A percentile compares a stretch with the other conserved stretches of the same genome.
Conservation (phyloP, 2,329 filamentous ascomycete species). For the Exserohilum rostratum region DNA sequence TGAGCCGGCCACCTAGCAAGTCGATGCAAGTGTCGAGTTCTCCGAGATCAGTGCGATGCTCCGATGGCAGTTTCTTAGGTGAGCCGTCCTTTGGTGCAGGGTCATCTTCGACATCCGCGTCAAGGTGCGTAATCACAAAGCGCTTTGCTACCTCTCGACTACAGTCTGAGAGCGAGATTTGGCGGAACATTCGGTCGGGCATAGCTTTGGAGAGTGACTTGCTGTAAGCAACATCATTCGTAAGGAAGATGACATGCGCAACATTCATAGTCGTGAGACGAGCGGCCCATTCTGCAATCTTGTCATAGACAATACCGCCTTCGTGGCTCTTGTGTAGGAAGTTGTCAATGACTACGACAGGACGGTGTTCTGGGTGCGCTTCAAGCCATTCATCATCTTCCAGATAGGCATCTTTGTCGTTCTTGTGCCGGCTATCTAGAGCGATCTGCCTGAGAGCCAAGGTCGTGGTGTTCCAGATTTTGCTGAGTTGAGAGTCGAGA, state of each 20-base stretch:
- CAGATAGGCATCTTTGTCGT: constrained; percentile 73
- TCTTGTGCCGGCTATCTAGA: constrained; percentile 70
- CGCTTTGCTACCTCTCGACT: constrained; percentile 82
- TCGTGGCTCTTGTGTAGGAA: constrained; percentile 77
- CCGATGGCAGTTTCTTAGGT: constrained; percentile 53
- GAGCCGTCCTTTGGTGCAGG: constrained; percentile 46
- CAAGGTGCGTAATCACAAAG: constrained; percentile 84
- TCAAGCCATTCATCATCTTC: constrained; percentile 88
- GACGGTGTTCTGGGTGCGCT: constrained; percentile 80
- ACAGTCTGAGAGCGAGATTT: constrained; percentile 84
- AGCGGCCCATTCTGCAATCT: constrained; percentile 82
- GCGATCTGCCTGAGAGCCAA: constrained; percentile 79
- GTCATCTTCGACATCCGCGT: constrained; percentile 55
- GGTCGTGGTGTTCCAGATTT: constrained; percentile 85
- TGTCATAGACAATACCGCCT: constrained; percentile 57
- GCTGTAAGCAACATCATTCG: constrained; percentile 84
- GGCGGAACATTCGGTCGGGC: constrained; percentile 88
- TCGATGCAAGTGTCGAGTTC: constrained; percentile 84
- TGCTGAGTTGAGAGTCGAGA: constrained; percentile 83
- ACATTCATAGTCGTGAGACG: constrained; percentile 83
- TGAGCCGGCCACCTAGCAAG: constrained; percentile 86
- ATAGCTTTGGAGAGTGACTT: constrained; percentile 87
- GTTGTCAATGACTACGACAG: constrained; percentile 89
- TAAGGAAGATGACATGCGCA: constrained; percentile 93
- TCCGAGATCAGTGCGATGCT: constrained; percentile 62